These are phyloP conservation scores for Cinnamomum micranthum DNA, from an alignment of 164 flowering plant species.

Conservation along the genomic window DNA sequence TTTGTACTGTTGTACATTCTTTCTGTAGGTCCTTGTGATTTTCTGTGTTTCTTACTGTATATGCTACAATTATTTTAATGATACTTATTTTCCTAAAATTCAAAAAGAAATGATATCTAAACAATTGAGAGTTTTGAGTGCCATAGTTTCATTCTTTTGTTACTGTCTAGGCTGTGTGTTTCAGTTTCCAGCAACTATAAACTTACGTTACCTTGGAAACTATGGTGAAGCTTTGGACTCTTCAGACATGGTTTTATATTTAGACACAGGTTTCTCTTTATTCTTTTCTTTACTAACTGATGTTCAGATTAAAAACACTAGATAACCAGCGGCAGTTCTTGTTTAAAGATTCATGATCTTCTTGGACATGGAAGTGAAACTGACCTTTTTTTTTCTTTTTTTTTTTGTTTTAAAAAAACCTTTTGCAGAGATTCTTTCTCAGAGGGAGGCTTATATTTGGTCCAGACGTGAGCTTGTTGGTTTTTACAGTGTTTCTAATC, in stretches of 20 bases:
- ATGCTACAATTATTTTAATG: no score
- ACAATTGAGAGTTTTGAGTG: no score
- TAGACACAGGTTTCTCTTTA: neutral
- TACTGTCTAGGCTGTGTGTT: neutral
- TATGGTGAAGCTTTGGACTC: neutral
- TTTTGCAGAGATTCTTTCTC: conserved; percentile 58
- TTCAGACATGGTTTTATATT: neutral
- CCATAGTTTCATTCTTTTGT: neutral
- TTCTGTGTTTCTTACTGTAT: no score
- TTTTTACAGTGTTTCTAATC: conserved; percentile 47
- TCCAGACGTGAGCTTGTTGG: conserved; percentile 62
- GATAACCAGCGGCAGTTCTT: neutral
- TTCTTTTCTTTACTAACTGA: neutral
- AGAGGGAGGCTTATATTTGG: conserved; percentile 79
- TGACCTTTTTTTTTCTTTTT: neutral
- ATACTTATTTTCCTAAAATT: no score
- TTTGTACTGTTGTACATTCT: no score
- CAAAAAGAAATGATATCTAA: no score
- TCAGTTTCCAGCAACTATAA: neutral
- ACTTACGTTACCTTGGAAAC: neutral
- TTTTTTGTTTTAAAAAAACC: neutral
- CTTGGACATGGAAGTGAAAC: neutral
- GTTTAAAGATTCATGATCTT: neutral
- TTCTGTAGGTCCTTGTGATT: no score
- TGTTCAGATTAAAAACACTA: neutral